These are phyloP conservation scores for Dryadomyces quercus-mongolicae DNA, from an alignment of 2,329 filamentous ascomycete species.

Conservation along the genomic window DNA sequence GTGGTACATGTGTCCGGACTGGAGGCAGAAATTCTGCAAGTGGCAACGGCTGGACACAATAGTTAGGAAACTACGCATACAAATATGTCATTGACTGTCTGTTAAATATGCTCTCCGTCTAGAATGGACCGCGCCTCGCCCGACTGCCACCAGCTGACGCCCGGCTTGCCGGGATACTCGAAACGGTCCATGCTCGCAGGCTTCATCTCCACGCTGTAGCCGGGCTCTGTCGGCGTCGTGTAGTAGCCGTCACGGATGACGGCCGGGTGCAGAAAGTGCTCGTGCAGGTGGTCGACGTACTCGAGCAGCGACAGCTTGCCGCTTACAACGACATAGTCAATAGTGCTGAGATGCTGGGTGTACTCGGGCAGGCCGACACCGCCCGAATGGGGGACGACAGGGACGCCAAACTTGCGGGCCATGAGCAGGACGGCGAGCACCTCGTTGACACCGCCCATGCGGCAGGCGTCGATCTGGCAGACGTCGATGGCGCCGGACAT, in stretches of 20 bases:
- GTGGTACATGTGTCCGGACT: slow-evolving; percentile 64
- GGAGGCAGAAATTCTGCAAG: slow-evolving; percentile 66
- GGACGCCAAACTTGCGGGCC: slow-evolving; percentile 66
- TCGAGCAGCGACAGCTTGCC: slow-evolving; percentile 75
- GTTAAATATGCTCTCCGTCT: slow-evolving; percentile 44
- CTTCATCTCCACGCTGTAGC: slow-evolving; percentile 94
- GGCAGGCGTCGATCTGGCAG: slow-evolving; percentile 82
- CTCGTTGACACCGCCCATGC: slow-evolving; percentile 83
- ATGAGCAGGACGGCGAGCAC: slow-evolving; percentile 82
- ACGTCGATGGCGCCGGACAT: slow-evolving; percentile 71
- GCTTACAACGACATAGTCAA: slow-evolving; percentile 81
- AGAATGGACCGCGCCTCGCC: slow-evolving; percentile 68
- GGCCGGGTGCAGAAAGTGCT: slow-evolving; percentile 78
- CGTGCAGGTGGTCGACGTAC: slow-evolving; percentile 87
- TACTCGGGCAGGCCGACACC: slow-evolving; percentile 89
- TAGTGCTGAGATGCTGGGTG: slow-evolving; percentile 83
- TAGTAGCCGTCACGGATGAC: slow-evolving; percentile 79
- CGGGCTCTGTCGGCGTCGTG: slow-evolving; percentile 69
- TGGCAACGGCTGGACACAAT: slow-evolving; percentile 72
- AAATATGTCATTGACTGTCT: background rate
- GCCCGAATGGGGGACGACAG: slow-evolving; percentile 79
- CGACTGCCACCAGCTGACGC: slow-evolving; percentile 75
- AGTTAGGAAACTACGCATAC: no score
- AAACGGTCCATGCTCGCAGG: slow-evolving; percentile 71
- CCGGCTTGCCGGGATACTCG: slow-evolving; percentile 63